phyloP scores from a whole-genome alignment of 1,139 yeast genomes.

The Magnusiomyces suaveolens region DNA sequence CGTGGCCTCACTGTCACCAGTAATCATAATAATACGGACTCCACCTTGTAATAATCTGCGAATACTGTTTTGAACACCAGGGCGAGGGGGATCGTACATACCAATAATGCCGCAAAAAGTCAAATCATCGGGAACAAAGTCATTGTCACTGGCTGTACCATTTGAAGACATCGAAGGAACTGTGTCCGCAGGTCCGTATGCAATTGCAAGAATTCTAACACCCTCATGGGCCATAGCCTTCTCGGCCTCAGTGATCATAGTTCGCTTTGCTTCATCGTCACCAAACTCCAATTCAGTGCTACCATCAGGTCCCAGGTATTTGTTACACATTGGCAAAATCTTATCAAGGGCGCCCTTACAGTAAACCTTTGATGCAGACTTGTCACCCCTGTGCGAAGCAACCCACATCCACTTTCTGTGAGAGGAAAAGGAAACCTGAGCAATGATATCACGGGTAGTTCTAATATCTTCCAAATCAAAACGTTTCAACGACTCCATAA shows the following conservation, averaged over 20 bases:
- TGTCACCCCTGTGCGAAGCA: conserved; percentile 51
- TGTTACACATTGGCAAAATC: conserved; percentile 51
- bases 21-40: conserved; percentile 94
- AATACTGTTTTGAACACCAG: conserved; percentile 65
- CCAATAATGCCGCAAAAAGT: conserved; percentile 79
- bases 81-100: conserved; percentile 95
- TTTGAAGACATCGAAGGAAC: conserved; percentile 23
- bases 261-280: conserved; percentile 37
- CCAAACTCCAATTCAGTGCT: conserved; percentile 36
- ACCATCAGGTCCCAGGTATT: conserved; percentile 56
- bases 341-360: conserved; percentile 88
- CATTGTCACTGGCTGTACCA: conserved; percentile 4
- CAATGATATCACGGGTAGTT: conserved; percentile 45
- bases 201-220: conserved; percentile 76
- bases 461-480: conserved; percentile 68
- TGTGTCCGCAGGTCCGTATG: conserved; percentile 40
- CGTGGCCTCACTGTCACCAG: conserved; percentile 94
- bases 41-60: conserved; percentile 77
- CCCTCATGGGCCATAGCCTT: conserved; percentile 64
- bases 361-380: conserved; percentile 48
- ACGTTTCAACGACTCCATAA: conserved; percentile 60
- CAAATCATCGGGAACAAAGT: conserved; percentile 38
- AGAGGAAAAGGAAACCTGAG: conserved; percentile 81
- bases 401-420: conserved; percentile 85
- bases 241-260: conserved; percentile 46